Conservation (phyloP, 257 asterid species). For the Przewalskia tangutica region DNA sequence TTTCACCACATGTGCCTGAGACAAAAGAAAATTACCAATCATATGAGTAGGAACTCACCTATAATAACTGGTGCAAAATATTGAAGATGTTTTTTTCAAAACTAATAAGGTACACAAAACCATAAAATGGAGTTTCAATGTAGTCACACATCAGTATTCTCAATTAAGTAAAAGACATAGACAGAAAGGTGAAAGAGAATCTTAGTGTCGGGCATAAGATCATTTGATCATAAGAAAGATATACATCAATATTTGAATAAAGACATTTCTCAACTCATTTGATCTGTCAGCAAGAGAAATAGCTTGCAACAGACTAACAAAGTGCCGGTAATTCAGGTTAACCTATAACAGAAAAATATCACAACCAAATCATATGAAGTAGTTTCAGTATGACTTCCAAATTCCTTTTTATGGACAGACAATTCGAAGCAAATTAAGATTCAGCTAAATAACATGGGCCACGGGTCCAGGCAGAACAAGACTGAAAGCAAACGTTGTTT, state of each 20-base stretch:
- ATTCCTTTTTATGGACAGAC: neutral
- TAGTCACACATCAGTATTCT: neutral
- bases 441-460: neutral
- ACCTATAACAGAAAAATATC: neutral
- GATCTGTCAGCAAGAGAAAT: neutral
- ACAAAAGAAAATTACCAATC: neutral
- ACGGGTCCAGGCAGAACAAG: neutral
- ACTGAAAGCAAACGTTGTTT: neutral
- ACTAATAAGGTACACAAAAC: neutral
- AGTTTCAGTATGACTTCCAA: neutral
- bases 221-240: neutral
- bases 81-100: neutral
- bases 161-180: neutral
- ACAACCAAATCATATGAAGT: neutral
- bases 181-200: neutral
- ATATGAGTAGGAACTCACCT: neutral
- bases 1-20: constrained; percentile 5
- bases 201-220: neutral
- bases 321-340: neutral
- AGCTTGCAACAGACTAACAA: neutral
- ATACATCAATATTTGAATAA: neutral
- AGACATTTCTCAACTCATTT: neutral
- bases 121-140: neutral
- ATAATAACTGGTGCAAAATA: neutral
- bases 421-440: neutral